Conservation (phyloP, 2,329 filamentous ascomycete genomes). For the Raffaelea ambrosiae region DNA sequence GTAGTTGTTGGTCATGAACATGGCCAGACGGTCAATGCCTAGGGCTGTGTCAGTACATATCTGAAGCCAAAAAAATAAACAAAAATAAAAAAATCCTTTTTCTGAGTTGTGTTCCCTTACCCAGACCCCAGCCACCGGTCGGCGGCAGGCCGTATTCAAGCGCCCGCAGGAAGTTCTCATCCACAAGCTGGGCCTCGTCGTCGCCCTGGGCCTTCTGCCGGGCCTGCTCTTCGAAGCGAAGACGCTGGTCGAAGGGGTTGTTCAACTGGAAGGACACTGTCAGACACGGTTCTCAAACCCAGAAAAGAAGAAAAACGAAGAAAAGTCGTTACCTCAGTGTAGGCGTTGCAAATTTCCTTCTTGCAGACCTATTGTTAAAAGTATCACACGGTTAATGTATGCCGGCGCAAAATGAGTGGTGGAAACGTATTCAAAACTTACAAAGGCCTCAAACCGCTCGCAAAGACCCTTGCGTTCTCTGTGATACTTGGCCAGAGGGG, state of each 20-base stretch:
- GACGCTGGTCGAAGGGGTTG: constrained; percentile 88
- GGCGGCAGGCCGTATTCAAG: constrained; percentile 72
- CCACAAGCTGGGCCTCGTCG: constrained; percentile 90
- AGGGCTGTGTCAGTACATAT: neutral
- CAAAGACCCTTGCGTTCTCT: constrained; percentile 74
- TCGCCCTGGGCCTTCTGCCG: constrained; percentile 94
- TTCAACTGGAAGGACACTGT: constrained; percentile 58
- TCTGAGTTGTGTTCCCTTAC: too few species aligned
- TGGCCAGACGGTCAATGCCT: constrained; percentile 67
- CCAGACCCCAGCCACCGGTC: constrained; percentile 93
- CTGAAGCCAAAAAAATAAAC: neutral
- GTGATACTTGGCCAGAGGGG: constrained; percentile 92
- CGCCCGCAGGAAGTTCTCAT: constrained; percentile 88
- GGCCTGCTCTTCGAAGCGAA: constrained; percentile 91
- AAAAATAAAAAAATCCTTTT: neutral
- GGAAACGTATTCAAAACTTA: neutral
- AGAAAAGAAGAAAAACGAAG: neutral
- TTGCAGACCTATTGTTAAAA: constrained; percentile 57
- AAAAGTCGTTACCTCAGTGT: too few species aligned
- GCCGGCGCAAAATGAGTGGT: neutral
- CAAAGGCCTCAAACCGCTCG: constrained; percentile 92
- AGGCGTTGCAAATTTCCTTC: constrained; percentile 95
- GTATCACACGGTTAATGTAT: too few species aligned
- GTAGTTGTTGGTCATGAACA: constrained; percentile 78
- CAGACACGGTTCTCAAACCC: neutral